A percentile compares a stretch with the other conserved stretches of the same genome.
phyloP scores from a whole-genome alignment of 345 rosid genomes.

The Salix purpurea region DNA sequence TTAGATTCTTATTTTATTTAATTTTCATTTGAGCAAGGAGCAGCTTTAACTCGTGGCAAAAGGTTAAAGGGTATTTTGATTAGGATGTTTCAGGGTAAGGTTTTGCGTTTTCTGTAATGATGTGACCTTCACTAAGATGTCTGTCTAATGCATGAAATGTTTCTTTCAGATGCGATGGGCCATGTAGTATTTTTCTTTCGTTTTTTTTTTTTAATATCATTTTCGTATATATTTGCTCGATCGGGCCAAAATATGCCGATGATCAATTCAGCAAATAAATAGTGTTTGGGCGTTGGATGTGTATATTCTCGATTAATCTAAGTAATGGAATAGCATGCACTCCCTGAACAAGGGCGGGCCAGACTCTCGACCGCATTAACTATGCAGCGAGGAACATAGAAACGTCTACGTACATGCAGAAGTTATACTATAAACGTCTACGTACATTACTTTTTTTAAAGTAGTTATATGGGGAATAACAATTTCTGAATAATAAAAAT shows the following conservation, averaged over 20 bases:
- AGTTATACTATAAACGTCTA: too few species aligned
- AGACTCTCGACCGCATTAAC: too few species aligned
- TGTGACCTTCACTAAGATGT: slow-evolving; percentile 6
- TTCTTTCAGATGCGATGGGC: slow-evolving; percentile 18
- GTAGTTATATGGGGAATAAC: too few species aligned
- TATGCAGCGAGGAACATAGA: too few species aligned
- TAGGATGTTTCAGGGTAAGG: slow-evolving; percentile 31
- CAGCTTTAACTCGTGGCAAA: slow-evolving; percentile 7
- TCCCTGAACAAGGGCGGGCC: too few species aligned
- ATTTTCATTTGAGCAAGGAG: neutral
- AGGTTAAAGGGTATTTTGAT: slow-evolving; percentile 17
- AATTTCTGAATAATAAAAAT: too few species aligned
- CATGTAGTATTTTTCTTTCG: neutral
- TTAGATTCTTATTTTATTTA: neutral
- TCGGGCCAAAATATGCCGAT: neutral
- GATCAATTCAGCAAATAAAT: neutral
- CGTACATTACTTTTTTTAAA: too few species aligned
- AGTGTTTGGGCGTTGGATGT: too few species aligned
- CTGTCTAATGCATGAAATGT: slow-evolving; percentile 21
- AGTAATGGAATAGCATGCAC: too few species aligned
- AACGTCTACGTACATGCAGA: too few species aligned
- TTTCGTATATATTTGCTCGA: neutral
- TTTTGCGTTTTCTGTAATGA: slow-evolving; percentile 23
- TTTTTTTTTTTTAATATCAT: neutral
- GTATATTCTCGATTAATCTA: too few species aligned